Percentiles rank a stretch among this genome's conserved stretches.
phyloP scores from a whole-genome alignment of 2,329 filamentous ascomycete species.

The Pseudogymnoascus sp. region DNA sequence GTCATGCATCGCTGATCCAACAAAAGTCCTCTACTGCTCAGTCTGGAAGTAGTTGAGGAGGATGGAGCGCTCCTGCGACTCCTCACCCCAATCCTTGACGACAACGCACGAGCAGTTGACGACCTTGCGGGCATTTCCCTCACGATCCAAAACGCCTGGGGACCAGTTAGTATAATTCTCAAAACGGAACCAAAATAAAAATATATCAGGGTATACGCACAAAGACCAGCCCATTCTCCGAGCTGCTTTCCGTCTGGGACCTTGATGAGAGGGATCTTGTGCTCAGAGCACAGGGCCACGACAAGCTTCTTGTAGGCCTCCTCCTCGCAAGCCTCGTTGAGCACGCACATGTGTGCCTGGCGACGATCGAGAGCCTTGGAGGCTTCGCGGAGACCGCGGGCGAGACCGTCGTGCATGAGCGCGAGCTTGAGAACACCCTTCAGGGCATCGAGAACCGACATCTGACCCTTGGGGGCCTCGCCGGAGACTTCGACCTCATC shows the following conservation, averaged over 20 bases:
- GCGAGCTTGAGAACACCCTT: constrained; percentile 98
- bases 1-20: constrained; percentile 17
- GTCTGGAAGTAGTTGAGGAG: constrained; percentile 99
- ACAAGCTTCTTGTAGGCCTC: constrained; percentile 99
- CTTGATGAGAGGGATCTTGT: constrained; percentile 99
- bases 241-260: constrained; percentile 99
- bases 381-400: constrained; percentile 95
- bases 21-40: constrained; percentile 49
- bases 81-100: constrained; percentile 99
- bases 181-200: constrained; percentile 10
- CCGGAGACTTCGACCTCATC: constrained; percentile 93
- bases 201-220: constrained; percentile 54
- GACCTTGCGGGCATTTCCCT: constrained; percentile 99
- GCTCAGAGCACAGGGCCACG: constrained; percentile 95
- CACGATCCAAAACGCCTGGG: constrained; percentile 91
- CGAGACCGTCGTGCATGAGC: constrained; percentile 98
- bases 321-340: constrained; percentile 99
- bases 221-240: constrained; percentile 99
- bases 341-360: constrained; percentile 99
- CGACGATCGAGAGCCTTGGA: constrained; percentile 98
- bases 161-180: constrained; percentile 13
- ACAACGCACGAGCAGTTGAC: constrained; percentile 99
- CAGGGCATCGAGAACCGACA: constrained; percentile 96
- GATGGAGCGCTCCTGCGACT: constrained; percentile 96
- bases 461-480: constrained; percentile 77